Base-by-base conservation (phyloP, 2,329 filamentous ascomycete genomes). In the Tolypocladium endophyticum region DNA sequence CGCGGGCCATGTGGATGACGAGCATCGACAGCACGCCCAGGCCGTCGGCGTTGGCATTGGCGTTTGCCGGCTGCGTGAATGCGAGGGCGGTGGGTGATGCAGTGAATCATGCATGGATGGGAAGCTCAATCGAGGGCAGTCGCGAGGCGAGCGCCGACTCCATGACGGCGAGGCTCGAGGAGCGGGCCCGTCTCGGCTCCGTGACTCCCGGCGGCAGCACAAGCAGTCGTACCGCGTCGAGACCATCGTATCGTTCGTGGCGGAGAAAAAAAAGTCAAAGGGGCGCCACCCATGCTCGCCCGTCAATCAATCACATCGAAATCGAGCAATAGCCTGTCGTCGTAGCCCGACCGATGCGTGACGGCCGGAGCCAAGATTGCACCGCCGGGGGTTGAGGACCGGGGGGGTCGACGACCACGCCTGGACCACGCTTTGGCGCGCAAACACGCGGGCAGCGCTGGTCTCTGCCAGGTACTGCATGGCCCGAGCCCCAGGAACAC, bases 1-100 rank as follows among this genome's bases (percentile, higher is more conserved):
- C 54, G 35, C n/a, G 12, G 39, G 35, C 61, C 58, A 59, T 60
- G 62, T 62, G 64, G 59, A 60, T 55, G 54, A 60, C 57, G 58
- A 47, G 59, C 59, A 50, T 50, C 16, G 23, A 33, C 18, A n/a
- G 16, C 28, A 30, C 18, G 47, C 9, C 23, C 16, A 20, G 38
- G 38, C 16, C 18, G 16, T 18, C 6, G 39, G 39, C 4, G 39
- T 9, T 41, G 35, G 35, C 35, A 11, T 12, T 36, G 35, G 35
- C 18, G 8, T 18, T 25, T 25, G 43, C 43, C 16, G 1, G n/a
- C 25, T 5, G 14, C 1, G 14, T 18, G 16, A 14, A 5, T 30
- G 45, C 23, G 4, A 12, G 23, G 43, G n/a, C 1, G 14, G 16
- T 25, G n/a, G 23, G 4, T 25, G 23, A 28, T 25, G 45, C 23